Evolutionary conservation across 768 basidiomycete species (phyloP), one percentile per base, ranked within the genome.

Genomic region (Obba rivulosa): DNA sequence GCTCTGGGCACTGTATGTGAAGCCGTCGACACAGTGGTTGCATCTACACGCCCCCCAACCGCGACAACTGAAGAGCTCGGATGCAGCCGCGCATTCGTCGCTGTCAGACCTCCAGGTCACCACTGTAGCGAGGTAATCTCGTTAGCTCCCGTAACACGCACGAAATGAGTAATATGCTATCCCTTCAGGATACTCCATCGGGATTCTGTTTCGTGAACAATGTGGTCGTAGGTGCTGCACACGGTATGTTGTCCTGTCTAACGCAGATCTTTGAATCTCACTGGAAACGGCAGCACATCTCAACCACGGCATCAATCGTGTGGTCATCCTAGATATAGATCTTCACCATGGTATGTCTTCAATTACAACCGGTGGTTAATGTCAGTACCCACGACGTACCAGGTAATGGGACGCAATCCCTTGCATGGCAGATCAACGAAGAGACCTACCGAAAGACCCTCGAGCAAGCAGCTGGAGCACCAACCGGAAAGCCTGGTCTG

Each of bases 171-270:
- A 22, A 21, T 23, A 21, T 20, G 34, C 22, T 20, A 16, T 23
- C 36, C 14, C 7, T 21, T 1, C 21, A 62, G 65, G 81, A 92
- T 50, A 79, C 80, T 0, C 95, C 95, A 0, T 85, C 81, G 9
- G 95, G 95, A 0, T 98, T 97, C 63, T 97, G 95, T 65, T 96
- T 94, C 57, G 77, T 96, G 24, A 97, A 97, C 55, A 99, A 98
- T 59, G 87, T 96, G 0, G 84, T 85, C 0, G 77, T 97, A 3
- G 93, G 77, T 0, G 92, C 92, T 25, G 91, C 92, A 13, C 91
- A 97, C 61, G 94, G 92, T 92, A 57, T 35, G 74, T 49, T 3
- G 14, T n/a, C 4, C 23, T 5, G 7, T 20, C 11, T 5, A 22
- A 11, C 16, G 40, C 36, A 11, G 24, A 25, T 23, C 34, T 34